Percentiles rank a stretch among this genome's conserved stretches.
Evolutionary conservation across 2,329 filamentous ascomycete species (phyloP).

Genomic region (Rosellinia necatrix): DNA sequence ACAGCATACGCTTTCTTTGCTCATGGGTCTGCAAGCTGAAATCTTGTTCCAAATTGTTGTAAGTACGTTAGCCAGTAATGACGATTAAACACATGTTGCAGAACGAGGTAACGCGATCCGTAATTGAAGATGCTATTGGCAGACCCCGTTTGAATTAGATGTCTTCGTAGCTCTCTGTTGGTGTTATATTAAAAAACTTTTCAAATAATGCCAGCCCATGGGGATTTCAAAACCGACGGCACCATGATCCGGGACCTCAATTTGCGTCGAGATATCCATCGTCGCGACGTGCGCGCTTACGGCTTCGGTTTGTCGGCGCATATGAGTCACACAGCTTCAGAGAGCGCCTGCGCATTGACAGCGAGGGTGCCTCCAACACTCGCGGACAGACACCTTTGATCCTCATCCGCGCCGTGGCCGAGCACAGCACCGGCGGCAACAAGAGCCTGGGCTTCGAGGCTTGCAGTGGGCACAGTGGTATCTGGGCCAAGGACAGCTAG

Average conservation of each 20-base stretch:
- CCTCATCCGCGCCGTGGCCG: background rate
- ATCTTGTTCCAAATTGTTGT: too few relatives aligned
- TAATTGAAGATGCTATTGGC: too few relatives aligned
- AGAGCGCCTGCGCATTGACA: background rate
- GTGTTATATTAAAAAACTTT: too few relatives aligned
- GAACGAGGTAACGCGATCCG: too few relatives aligned
- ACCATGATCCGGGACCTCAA: background rate
- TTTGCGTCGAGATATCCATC: background rate
- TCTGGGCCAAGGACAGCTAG: background rate
- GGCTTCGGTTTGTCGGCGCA: background rate
- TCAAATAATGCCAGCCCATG: too few relatives aligned
- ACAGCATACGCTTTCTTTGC: too few relatives aligned
- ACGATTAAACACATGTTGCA: too few relatives aligned
- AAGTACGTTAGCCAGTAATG: too few relatives aligned
- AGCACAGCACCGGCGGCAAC: background rate
- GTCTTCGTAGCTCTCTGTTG: too few relatives aligned
- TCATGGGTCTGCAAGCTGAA: too few relatives aligned
- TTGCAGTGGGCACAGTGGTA: background rate
- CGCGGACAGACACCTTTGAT: background rate
- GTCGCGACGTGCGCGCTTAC: background rate
- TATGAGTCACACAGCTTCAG: background rate
- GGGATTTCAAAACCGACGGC: too few relatives aligned
- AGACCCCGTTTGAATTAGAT: too few relatives aligned
- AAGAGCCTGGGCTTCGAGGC: background rate
- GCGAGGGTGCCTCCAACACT: background rate